Conservation (phyloP, 768 basidiomycete species). For the Nevesoporus exiguus region DNA sequence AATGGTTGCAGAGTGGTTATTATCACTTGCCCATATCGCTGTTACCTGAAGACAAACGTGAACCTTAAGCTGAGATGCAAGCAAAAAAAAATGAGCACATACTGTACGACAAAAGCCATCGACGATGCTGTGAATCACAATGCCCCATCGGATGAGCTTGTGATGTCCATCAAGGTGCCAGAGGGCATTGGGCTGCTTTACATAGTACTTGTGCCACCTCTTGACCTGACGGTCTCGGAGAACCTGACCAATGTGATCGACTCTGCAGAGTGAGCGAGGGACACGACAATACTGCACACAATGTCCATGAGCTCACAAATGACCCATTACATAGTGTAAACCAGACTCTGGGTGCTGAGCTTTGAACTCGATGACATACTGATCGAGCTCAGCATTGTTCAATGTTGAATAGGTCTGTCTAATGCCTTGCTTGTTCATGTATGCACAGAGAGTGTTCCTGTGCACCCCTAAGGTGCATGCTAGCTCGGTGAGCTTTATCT, state of each 20-base stretch:
- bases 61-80: background rate
- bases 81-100: background rate
- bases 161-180: slow-evolving; percentile 16
- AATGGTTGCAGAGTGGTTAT: background rate
- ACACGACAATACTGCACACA: background rate
- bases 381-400: background rate
- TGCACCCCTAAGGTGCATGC: slow-evolving; percentile 4
- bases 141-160: slow-evolving; percentile 20
- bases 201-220: slow-evolving; percentile 8
- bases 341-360: background rate
- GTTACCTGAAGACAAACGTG: background rate
- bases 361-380: background rate
- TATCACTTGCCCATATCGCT: background rate
- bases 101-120: background rate
- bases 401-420: background rate
- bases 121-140: background rate
- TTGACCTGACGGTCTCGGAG: background rate
- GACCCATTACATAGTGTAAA: background rate
- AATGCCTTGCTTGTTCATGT: background rate
- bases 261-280: background rate
- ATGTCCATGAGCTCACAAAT: background rate
- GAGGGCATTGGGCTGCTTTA: background rate
- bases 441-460: slow-evolving; percentile 2
- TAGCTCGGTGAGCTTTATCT: slow-evolving; percentile 14
- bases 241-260: background rate